Evolutionary conservation across 768 basidiomycete genomes (phyloP), one percentile per base, ranked within the genome.

Genomic region (Jaapia argillacea): DNA sequence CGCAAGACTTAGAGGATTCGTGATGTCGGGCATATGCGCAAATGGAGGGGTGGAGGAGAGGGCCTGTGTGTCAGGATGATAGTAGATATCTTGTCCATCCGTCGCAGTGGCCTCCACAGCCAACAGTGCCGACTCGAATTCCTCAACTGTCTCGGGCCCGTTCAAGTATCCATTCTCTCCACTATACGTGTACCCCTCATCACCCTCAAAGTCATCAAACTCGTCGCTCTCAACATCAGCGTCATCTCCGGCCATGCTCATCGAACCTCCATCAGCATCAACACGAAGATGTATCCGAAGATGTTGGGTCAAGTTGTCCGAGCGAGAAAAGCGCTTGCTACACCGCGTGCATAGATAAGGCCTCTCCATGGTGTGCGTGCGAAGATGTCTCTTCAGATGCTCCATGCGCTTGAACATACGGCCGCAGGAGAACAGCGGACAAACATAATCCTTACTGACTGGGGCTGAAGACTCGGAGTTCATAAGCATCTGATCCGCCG

Each of bases 401-500:
- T 94, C 91, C 75, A 85, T 81, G 7, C 91, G 78, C 70, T 90
- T 92, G 76, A 93, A 94, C 51, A 84, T 65, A 48, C 85, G 69
- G 3, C 85, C 79, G 55, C 91, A 96, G 12, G 85, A 85, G 59
- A 76, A 81, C 2, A 90, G 70, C 16, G 88, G 88, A 61, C 91
- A 94, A 40, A 81, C 74, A 55, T 80, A 92, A 3, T 78, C 79
- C 56, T 81, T 81, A 33, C 10, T 33, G 10, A 16, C 28, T 10
- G 28, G 28, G 10, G 16, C 28, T 10, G 10, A 33, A 16, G 28
- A 33, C 28, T 33, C 28, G 10, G 28, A 10, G n/a, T n/a, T n/a
- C n/a, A n/a, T n/a, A n/a, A n/a, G n/a, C n/a, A n/a, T n/a, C n/a
- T n/a, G n/a, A n/a, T n/a, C n/a, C n/a, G n/a, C n/a, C n/a, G n/a